Base-by-base conservation (phyloP, 495 filamentous ascomycete species). In the Cercophora newfieldiana region DNA sequence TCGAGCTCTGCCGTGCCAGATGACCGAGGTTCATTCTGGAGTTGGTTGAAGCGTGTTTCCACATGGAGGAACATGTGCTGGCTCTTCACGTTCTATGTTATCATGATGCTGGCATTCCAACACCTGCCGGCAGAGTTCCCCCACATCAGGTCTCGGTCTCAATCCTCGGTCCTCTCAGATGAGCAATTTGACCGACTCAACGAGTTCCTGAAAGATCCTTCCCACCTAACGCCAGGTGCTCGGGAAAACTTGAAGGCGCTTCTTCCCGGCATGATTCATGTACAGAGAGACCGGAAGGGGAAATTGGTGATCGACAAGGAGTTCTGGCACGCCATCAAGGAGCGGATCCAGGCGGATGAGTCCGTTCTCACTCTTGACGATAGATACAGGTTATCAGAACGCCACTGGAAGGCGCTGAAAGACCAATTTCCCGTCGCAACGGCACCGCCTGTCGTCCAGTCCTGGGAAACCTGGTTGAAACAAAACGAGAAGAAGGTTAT, bases 321-420 rank as follows among this genome's bases (percentile, higher is more conserved):
- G 7, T 85, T 88, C 57, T 89, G 83, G 85, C 74, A 80, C 54
- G 85, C 85, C 3, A 67, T 89, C 21, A 74, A 73, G 31, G 74
- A 75, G 12, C 48, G 66, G 8, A 75, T 79, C 28, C 56, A 61
- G 22, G 61, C 63, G 4, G 80, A 82, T 33, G 63, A 72, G 12
- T 69, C 64, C 26, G 73, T 80, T 21, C 64, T 77, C 10, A 74
- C 71, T 18, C 57, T 79, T 3, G 69, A 79, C 24, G 59, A 49
- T 30, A 67, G 74, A 14, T 57, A 59, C 24, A 57, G 68, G 19
- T 67, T 79, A 19, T 76, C 76, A 0, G 76, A 78, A 6, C 33
- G 60, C 14, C 74, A 80, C 28, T 83, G 80, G 81, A 65, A 67
- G 26, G 77, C 69, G 3, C 50, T 81, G 16, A 66, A 66, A 47